Base-by-base conservation (phyloP, 306 rosid species). In the Sechiopsis laciniata region DNA sequence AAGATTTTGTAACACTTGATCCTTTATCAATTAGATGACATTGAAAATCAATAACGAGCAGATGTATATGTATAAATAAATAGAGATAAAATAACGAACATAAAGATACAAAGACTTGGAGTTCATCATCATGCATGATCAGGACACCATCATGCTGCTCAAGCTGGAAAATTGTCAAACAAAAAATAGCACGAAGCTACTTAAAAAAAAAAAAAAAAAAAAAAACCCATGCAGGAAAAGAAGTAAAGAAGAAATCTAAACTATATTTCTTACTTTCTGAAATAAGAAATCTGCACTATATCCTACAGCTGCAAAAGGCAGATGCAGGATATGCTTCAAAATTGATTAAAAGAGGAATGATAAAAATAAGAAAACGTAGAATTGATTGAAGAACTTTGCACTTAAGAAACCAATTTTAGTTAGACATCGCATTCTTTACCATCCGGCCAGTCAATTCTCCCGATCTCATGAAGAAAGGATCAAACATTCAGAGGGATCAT, bases 1-100 rank as follows among this genome's bases (percentile, higher is more conserved):
- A 85, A 55, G 89, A 65, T 74, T 86, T 91, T 57, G 77, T 85
- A 72, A 78, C 26, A 13, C 68, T 7, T 21, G 86, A 74, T 73
- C 91, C 97, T 91, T 55, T 77, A 82, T 80, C 6, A 58, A 75
- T 60, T 16, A 48, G 19, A 8, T 81, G 74, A 35, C 17, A 59
- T 24, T 24, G 42, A 59, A 52, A 71, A 32, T 24, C 56, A 24
- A 22, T 4, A 55, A 53, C 20, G 69, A 15, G 61, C 64, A 40
- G 35, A 46, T 20, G 56, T 26, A 26, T 26, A 26, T 3, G 56
- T 26, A 26, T 26, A 26, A 1, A 0, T 68, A 21, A 68, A 46
- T 10, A 65, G 4, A 5, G 32, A 42, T 42, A 32, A 65, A 19
- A 32, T 17, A 65, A 17, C 19, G 54, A 40, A 4, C 37, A 37